These are phyloP conservation scores for Alternaria sp. DNA, from an alignment of 2,329 filamentous ascomycete species.

Conservation along the genomic window DNA sequence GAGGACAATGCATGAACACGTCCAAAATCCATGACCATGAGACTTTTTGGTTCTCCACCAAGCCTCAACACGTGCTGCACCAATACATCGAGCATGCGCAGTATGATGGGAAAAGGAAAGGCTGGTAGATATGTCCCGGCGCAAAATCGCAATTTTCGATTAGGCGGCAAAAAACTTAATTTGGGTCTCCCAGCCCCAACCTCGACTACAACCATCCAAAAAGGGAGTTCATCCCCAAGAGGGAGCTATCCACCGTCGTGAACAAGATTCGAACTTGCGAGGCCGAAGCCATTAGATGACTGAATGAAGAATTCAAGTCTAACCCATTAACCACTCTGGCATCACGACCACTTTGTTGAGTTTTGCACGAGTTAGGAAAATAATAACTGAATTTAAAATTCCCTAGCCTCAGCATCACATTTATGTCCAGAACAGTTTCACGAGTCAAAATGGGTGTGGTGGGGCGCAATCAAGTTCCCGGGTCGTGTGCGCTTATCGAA, in stretches of 20 bases:
- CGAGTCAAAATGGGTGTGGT: neutral
- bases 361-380: no score
- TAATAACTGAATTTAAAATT: no score
- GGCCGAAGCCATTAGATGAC: constrained; percentile 56
- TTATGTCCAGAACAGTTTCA: no score
- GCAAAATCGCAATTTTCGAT: neutral
- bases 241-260: neutral
- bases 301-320: constrained; percentile 52
- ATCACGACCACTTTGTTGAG: constrained; percentile 29
- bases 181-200: neutral
- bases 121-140: neutral
- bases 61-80: no score
- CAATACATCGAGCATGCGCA: neutral
- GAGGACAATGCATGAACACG: no score
- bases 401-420: accelerated
- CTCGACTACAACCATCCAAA: no score
- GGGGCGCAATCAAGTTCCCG: constrained; percentile 8
- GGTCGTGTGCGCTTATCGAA: neutral
- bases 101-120: neutral
- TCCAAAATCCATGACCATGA: no score
- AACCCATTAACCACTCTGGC: constrained; percentile 56
- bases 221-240: no score
- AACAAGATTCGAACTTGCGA: constrained; percentile 35
- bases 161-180: neutral
- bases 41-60: no score